phyloP scores from a whole-genome alignment of 176 grass and related monocot genomes.

The Carex littledalei region DNA sequence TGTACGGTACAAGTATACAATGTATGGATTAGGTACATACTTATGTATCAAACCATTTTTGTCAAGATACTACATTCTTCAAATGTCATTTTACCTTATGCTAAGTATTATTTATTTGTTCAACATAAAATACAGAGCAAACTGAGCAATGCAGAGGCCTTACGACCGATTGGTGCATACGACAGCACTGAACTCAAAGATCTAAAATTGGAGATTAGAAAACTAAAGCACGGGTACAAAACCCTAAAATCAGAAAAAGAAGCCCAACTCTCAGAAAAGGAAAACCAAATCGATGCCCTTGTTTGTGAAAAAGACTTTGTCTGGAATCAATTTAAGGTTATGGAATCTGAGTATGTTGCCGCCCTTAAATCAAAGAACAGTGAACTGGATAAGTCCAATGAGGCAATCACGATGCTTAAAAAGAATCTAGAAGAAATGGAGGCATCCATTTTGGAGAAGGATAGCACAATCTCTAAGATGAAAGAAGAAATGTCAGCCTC shows the following conservation, averaged over 20 bases:
- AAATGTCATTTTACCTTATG: not conserved
- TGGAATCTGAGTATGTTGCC: constrained; percentile 1
- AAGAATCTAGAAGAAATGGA: not conserved
- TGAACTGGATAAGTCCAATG: constrained; percentile 13
- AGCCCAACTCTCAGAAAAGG: not conserved
- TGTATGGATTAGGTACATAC: not conserved
- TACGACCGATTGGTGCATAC: not conserved
- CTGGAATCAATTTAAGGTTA: constrained; percentile 25
- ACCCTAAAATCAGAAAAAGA: constrained; percentile 13
- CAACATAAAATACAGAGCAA: constrained; percentile 17
- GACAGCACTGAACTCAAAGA: not conserved
- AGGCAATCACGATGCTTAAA: not conserved
- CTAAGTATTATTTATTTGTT: not conserved
- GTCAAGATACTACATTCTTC: not conserved
- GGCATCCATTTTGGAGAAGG: not conserved
- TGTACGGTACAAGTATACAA: not conserved
- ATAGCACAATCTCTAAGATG: not conserved
- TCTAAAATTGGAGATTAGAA: not conserved
- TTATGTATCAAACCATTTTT: not conserved
- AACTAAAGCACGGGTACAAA: constrained; percentile 21
- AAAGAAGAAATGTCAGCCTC: not conserved
- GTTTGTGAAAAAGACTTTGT: constrained; percentile 20
- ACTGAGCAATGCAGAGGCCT: not conserved
- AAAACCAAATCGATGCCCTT: constrained; percentile 8
- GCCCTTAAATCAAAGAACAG: constrained; percentile 8